Percentiles rank a stretch among this genome's conserved stretches.
Conservation (phyloP, 371 early-diverging fungal species). For the Entomophthora muscae region DNA sequence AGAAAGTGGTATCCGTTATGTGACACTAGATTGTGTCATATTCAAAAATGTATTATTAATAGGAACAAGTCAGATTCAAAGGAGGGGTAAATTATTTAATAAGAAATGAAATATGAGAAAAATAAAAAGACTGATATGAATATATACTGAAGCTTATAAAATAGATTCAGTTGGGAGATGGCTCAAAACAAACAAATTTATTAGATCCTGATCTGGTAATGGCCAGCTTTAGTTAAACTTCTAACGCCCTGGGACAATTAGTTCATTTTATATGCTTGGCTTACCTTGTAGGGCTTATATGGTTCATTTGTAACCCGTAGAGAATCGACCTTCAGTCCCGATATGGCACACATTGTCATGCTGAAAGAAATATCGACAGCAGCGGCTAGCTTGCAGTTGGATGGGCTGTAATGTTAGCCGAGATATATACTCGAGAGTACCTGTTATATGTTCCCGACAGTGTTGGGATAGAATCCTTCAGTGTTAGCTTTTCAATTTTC, state of each 20-base stretch:
- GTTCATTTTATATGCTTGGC: constrained; percentile 3
- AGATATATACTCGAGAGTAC: not conserved
- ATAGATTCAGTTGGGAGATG: too few relatives aligned
- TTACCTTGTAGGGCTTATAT: constrained; percentile 67
- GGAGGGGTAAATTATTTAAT: too few relatives aligned
- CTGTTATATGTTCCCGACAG: constrained; percentile 41
- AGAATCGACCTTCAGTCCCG: constrained; percentile 57
- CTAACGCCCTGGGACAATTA: constrained; percentile 34
- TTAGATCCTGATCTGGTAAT: constrained; percentile 49
- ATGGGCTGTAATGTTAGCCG: not conserved
- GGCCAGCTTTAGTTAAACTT: constrained; percentile 53
- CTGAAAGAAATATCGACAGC: constrained; percentile 46
- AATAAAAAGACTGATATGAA: too few relatives aligned
- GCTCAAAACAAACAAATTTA: not conserved
- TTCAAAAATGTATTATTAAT: too few relatives aligned
- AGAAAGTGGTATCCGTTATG: too few relatives aligned
- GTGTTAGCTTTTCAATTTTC: constrained; percentile 43
- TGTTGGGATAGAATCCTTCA: constrained; percentile 33
- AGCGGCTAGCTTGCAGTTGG: constrained; percentile 24
- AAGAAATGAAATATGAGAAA: too few relatives aligned
- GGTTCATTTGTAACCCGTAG: constrained; percentile 54
- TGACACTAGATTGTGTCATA: too few relatives aligned
- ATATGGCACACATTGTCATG: constrained; percentile 49
- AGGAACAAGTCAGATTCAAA: too few relatives aligned
- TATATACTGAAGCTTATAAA: too few relatives aligned